Evolutionary conservation across 768 basidiomycete genomes (phyloP).

Genomic region (Trametopsis cervina): DNA sequence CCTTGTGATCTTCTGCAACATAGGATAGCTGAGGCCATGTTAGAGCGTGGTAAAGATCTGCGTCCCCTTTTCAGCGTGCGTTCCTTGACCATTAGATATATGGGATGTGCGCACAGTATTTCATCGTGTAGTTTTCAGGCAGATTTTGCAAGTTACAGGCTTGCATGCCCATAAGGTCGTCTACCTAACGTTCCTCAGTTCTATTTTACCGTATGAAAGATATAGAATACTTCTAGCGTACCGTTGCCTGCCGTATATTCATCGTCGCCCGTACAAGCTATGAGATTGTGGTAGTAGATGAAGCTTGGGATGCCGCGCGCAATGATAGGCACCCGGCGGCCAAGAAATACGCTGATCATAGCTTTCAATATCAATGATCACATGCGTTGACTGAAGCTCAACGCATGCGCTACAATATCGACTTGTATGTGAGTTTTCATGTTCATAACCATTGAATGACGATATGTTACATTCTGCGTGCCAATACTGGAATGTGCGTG

Average conservation of each 20-base stretch:
- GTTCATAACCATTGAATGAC: too few species aligned
- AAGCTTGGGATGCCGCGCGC: neutral
- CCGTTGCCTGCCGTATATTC: conserved; percentile 39
- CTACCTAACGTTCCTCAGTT: conserved; percentile 45
- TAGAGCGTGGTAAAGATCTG: conserved; percentile 85
- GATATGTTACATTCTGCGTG: neutral
- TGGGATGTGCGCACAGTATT: conserved; percentile 48
- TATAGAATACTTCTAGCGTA: conserved; percentile 12
- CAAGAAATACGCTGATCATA: too few species aligned
- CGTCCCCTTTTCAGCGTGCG: conserved; percentile 23
- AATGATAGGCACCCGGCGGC: neutral
- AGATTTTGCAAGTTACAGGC: conserved; percentile 89
- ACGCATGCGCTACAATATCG: too few species aligned
- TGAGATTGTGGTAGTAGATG: neutral
- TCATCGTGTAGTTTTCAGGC: conserved; percentile 86
- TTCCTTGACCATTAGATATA: neutral
- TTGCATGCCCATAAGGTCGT: conserved; percentile 90
- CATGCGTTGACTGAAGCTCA: too few species aligned
- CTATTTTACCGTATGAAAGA: neutral
- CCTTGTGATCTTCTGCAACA: conserved; percentile 86
- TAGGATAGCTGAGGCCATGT: conserved; percentile 94
- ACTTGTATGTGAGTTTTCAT: too few species aligned
- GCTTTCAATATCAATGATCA: too few species aligned
- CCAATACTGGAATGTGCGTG: too few species aligned
- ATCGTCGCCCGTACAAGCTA: too few species aligned